Evolutionary conservation across 1,284 basidiomycete species (phyloP).

Genomic region (Cryptococcus sp.): DNA sequence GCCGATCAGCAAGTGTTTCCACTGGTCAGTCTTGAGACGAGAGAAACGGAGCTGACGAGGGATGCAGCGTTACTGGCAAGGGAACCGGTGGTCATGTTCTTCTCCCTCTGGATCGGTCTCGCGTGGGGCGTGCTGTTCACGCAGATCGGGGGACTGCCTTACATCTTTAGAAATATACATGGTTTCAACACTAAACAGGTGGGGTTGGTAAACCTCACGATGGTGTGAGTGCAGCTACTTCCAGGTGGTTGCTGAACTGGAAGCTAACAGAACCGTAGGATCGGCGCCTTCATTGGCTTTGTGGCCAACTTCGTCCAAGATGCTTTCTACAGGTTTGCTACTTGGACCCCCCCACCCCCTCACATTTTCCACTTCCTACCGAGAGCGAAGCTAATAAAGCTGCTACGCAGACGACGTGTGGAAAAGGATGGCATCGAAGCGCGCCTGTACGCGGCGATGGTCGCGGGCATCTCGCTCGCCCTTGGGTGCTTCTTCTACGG

Average conservation of each 20-base stretch:
- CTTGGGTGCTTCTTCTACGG: slow-evolving; percentile 59
- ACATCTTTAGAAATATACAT: slow-evolving; percentile 62
- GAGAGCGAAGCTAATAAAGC: no score
- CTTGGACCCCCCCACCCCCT: no score
- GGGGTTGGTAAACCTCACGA: slow-evolving; percentile 61
- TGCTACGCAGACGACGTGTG: slow-evolving; percentile 51
- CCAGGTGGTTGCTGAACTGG: no score
- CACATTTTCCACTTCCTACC: no score
- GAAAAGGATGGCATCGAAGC: slow-evolving; percentile 65
- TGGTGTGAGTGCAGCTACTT: slow-evolving; percentile 54
- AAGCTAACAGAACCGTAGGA: slow-evolving; percentile 49
- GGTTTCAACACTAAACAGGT: slow-evolving; percentile 62
- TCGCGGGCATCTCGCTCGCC: slow-evolving; percentile 62
- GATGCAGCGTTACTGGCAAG: slow-evolving; percentile 60
- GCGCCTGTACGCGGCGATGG: slow-evolving; percentile 64
- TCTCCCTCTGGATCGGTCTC: slow-evolving; percentile 72
- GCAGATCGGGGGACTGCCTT: slow-evolving; percentile 64
- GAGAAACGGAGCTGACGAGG: no score
- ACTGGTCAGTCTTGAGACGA: not conserved
- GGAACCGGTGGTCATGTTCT: slow-evolving; percentile 70
- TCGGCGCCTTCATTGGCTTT: slow-evolving; percentile 63
- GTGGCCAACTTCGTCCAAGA: slow-evolving; percentile 63
- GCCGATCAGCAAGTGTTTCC: slow-evolving; percentile 36
- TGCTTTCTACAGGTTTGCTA: slow-evolving; percentile 53
- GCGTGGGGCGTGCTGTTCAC: slow-evolving; percentile 74